Percentiles rank a stretch among this genome's conserved stretches.
These are phyloP conservation scores for Phytopythium chamaehyphon DNA, from an alignment of 352 stramenopile genomes.

Conservation along the genomic window DNA sequence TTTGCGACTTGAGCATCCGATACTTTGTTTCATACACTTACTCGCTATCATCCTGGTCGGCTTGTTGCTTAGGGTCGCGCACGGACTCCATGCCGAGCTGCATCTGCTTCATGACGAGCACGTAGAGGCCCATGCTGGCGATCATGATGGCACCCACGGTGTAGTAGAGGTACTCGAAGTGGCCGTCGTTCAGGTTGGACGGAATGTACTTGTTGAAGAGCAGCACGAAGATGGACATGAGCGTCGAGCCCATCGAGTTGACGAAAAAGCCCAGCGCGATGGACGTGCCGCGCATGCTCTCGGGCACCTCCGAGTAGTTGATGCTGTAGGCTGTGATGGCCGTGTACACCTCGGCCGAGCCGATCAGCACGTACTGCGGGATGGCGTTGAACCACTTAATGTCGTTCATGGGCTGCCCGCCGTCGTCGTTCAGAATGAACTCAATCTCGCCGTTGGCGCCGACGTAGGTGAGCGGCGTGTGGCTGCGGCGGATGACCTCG, in stretches of 20 bases:
- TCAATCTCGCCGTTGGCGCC: slow-evolving; percentile 13
- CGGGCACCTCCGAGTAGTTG: slow-evolving; percentile 37
- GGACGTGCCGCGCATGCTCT: slow-evolving; percentile 27
- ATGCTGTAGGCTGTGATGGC: slow-evolving; percentile 37
- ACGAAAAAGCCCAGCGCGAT: slow-evolving; percentile 37
- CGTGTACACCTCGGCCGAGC: slow-evolving; percentile 26
- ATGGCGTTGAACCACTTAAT: slow-evolving; percentile 31
- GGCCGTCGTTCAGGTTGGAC: slow-evolving; percentile 38
- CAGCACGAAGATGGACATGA: slow-evolving; percentile 56
- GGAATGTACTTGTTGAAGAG: slow-evolving; percentile 56
- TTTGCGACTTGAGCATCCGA: too few species aligned
- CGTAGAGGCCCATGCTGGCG: slow-evolving; percentile 28
- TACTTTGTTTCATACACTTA: too few species aligned
- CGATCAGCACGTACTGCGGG: slow-evolving; percentile 26
- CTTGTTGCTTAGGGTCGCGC: background rate
- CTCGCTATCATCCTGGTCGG: too few species aligned
- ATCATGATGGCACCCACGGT: slow-evolving; percentile 27
- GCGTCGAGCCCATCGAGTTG: slow-evolving; percentile 47
- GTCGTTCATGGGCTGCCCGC: slow-evolving; percentile 26
- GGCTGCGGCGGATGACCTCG: slow-evolving; percentile 27
- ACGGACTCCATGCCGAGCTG: slow-evolving; percentile 21
- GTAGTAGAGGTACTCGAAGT: slow-evolving; percentile 49
- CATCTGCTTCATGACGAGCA: slow-evolving; percentile 30
- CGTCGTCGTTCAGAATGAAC: slow-evolving; percentile 27
- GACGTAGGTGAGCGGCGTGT: slow-evolving; percentile 14